A percentile compares a stretch with the other conserved stretches of the same genome.
These are phyloP conservation scores for Cystobasidium slooffiae DNA, from an alignment of 1,284 basidiomycete species.

Conservation along the genomic window DNA sequence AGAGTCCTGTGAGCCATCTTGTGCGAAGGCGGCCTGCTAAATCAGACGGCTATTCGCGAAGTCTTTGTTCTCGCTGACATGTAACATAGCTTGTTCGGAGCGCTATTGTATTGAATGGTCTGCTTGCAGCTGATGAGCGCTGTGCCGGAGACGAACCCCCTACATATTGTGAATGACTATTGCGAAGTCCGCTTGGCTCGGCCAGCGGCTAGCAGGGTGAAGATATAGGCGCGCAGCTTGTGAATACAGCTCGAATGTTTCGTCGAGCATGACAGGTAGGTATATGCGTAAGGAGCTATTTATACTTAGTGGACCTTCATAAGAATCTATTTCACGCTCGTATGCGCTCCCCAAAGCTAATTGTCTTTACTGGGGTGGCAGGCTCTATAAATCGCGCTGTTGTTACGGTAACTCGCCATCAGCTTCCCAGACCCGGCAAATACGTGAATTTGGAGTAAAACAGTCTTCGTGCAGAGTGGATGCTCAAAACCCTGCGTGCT, in stretches of 20 bases:
- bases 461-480: constrained; percentile 15
- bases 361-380: constrained; percentile 26
- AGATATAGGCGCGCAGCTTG: constrained; percentile 19
- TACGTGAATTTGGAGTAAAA: no score
- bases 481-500: constrained; percentile 18
- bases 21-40: constrained; percentile 7
- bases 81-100: not conserved
- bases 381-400: no score
- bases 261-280: constrained; percentile 23
- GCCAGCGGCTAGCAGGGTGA: constrained; percentile 16
- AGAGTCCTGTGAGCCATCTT: constrained; percentile 4
- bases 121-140: not conserved
- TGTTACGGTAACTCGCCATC: no score
- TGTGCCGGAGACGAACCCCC: not conserved
- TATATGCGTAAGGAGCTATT: constrained; percentile 17
- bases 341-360: constrained; percentile 14
- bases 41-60: constrained; percentile 3
- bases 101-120: constrained; percentile 6
- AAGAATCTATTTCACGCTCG: constrained; percentile 15
- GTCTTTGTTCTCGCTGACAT: not conserved
- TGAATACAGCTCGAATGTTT: constrained; percentile 22
- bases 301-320: constrained; percentile 24
- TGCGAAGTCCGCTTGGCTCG: constrained; percentile 3
- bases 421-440: no score
- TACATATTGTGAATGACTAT: constrained; percentile 1